Percentiles rank a stretch among this genome's conserved stretches.
phyloP scores from a whole-genome alignment of 202 grass and related monocot genomes.

The Saccharum hybrid region DNA sequence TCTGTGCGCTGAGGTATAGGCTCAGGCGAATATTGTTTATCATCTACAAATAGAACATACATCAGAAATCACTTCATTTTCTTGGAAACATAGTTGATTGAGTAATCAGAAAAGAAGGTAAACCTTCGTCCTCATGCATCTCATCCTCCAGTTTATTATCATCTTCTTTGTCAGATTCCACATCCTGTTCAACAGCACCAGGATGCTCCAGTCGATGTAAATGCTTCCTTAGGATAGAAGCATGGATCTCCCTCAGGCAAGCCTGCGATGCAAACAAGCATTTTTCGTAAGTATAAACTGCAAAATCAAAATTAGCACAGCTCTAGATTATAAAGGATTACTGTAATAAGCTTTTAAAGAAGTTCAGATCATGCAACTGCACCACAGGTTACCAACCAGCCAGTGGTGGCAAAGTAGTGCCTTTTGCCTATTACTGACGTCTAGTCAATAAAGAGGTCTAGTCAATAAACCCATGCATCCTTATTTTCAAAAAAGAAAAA shows the following conservation, averaged over 20 bases:
- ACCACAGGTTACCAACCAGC: not conserved
- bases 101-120: conserved; percentile 43
- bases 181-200: conserved; percentile 47
- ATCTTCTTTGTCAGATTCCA: conserved; percentile 57
- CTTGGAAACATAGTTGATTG: not conserved
- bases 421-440: not conserved
- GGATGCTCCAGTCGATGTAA: conserved; percentile 75
- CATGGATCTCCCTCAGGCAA: conserved; percentile 88
- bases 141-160: conserved; percentile 52
- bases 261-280: conserved; percentile 58
- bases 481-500: not conserved
- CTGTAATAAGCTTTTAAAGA: conserved; percentile 34
- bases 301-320: conserved; percentile 33
- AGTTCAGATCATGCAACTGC: conserved; percentile 10
- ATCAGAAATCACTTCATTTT: too few species aligned
- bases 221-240: conserved; percentile 90
- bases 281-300: conserved; percentile 23
- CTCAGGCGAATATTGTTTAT: too few species aligned
- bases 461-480: not conserved
- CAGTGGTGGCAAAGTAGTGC: not conserved
- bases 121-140: conserved; percentile 67
- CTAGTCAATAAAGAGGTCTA: too few species aligned
- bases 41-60: too few species aligned
- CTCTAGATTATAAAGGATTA: too few species aligned
- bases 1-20: too few species aligned